Evolutionary conservation across 2,329 filamentous ascomycete genomes (phyloP), one percentile per base, ranked within the genome.

Genomic region (Diaporthe vaccinii): DNA sequence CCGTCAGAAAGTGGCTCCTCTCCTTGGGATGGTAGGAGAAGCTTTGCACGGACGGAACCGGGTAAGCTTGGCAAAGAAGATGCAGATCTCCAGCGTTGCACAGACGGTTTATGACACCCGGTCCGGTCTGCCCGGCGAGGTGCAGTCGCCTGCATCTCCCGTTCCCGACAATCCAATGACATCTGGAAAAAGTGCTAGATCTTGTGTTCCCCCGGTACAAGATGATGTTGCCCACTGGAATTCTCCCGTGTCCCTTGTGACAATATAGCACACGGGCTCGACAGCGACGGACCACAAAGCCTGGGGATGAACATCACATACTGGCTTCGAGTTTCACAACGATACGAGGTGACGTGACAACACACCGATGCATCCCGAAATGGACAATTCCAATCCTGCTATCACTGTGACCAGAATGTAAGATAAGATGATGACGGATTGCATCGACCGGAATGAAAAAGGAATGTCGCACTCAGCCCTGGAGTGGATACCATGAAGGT

Each of bases 101-200:
- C 65, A 53, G 14, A 39, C 31, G 46, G 31, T 10, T 28, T 28
- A 25, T 39, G 34, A 28, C 46, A 28, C 65, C 65, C 65, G 36
- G 10, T 39, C 65, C 65, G 36, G 10, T 39, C 36, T 39, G 36
- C 36, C 36, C 36, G 65, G 65, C 46, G 34, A 53, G 15, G 8
- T 51, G 65, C 65, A 68, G 65, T 41, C 22, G 4, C 31, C 46
- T 51, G 46, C 49, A 39, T 53, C 46, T 68, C 46, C 46, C 65
- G 65, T 39, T 39, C 46, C 46, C 22, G 34, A 39, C 44, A 68
- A 36, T 15, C 46, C 65, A 68, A 53, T 68, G 46, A 17, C 46
- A 41, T 53, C 31, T 10, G 51, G 3, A 55, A 5, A 15, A 51
- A n/a, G 46, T 65, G 36, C 58, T 20, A 73, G 70, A 73, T 73